These are phyloP conservation scores for Chernovozyma aurita DNA, from an alignment of 1,139 yeast genomes.

Conservation along the genomic window DNA sequence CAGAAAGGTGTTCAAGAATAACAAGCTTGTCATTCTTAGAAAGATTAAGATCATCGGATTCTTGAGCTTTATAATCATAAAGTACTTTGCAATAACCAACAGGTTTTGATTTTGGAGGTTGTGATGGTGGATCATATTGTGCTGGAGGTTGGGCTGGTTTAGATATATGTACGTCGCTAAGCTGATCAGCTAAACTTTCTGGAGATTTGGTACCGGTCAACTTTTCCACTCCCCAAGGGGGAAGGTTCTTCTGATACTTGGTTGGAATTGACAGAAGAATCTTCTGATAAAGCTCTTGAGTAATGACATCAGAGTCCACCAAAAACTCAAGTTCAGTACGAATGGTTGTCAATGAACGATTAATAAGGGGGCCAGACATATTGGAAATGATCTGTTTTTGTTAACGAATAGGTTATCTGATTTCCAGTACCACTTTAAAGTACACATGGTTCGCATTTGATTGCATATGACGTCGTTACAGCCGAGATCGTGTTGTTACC, in stretches of 20 bases:
- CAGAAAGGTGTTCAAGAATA: conserved; percentile 69
- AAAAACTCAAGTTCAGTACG: conserved; percentile 80
- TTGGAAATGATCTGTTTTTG: too few relatives aligned
- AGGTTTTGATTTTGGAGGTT: conserved; percentile 13
- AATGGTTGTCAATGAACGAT: conserved; percentile 72
- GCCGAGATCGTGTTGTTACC: background rate
- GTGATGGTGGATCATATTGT: conserved; percentile 14
- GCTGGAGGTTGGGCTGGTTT: conserved; percentile 18
- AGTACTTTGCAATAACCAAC: conserved; percentile 55
- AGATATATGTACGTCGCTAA: conserved; percentile 21
- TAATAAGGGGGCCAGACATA: conserved; percentile 60
- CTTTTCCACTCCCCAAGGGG: conserved; percentile 47
- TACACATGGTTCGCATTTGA: background rate
- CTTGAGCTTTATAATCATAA: conserved; percentile 64
- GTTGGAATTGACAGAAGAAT: conserved; percentile 54
- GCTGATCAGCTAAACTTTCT: conserved; percentile 17
- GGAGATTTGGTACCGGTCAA: conserved; percentile 9
- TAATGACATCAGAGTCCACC: conserved; percentile 70
- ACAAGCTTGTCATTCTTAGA: conserved; percentile 63
- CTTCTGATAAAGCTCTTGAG: conserved; percentile 51
- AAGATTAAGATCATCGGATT: conserved; percentile 67
- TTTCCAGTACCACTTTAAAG: too few relatives aligned
- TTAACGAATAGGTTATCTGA: too few relatives aligned
- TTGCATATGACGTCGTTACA: background rate
- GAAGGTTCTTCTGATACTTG: conserved; percentile 51